Evolutionary conservation across 768 basidiomycete species (phyloP), one percentile per base, ranked within the genome.

Genomic region (Boletus sp.): DNA sequence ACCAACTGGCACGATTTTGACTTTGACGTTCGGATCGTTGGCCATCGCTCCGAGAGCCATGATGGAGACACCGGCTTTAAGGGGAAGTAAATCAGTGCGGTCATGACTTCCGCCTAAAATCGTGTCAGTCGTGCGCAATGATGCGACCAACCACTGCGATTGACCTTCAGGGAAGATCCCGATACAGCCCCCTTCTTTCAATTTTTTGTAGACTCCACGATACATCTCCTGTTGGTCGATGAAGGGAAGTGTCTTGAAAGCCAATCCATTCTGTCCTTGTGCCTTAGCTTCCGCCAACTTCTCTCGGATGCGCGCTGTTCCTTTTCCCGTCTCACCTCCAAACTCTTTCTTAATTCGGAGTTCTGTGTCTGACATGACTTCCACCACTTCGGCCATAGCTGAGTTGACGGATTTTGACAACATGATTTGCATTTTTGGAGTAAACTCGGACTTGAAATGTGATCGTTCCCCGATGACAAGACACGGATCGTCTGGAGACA

Each of bases 41-140:
- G 91, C 91, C 93, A 98, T 96, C 5, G 97, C 95, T 25, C 97
- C 97, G 9, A 99, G 80, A 23, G 97, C 95, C 95, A 99, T 98
- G 63, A 98, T 83, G 2, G 94, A 90, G 34, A 98, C 95, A 5
- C 97, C 97, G 29, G 97, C 97, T 74, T 99, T 99, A 38, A 99
- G 80, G 2, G 97, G 97, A 19, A 98, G 82, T 47, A 98, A 80
- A 71, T 98, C 94, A 9, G 92, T 95, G 38, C 97, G 87, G 72
- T 99, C 97, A 71, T 99, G 97, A 54, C 95, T 98, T 52, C 97
- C 97, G 62, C 97, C 95, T 98, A 57, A 47, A 42, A n/a, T 35
- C 15, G 21, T 50, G 46, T 56, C 49, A 61, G 17, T 35, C 21
- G n/a, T 45, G 19, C 32, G 30, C 14, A 13, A 30, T 9, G 14